phyloP scores from a whole-genome alignment of 2,329 filamentous ascomycete species.

The Aspergillus tanneri region DNA sequence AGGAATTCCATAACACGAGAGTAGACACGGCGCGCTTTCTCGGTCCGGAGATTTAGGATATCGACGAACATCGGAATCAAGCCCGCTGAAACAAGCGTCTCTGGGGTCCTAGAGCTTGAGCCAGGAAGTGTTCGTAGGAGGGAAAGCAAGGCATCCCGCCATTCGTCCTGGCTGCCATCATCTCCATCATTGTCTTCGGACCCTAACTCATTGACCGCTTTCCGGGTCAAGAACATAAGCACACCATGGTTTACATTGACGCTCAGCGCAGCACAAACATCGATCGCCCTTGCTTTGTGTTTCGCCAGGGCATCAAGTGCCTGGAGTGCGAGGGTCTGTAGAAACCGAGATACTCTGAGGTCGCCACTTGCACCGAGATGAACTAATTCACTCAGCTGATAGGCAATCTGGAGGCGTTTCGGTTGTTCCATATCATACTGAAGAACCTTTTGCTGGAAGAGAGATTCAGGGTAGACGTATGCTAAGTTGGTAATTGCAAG shows the following conservation, averaged over 20 bases:
- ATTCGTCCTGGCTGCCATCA: slow-evolving; percentile 73
- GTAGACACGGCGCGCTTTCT: slow-evolving; percentile 78
- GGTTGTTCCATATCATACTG: slow-evolving; percentile 88
- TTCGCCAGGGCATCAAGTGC: slow-evolving; percentile 82
- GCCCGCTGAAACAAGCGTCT: slow-evolving; percentile 83
- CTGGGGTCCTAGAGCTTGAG: slow-evolving; percentile 67
- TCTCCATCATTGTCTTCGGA: slow-evolving; percentile 58
- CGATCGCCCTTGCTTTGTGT: slow-evolving; percentile 71
- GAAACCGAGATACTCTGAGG: slow-evolving; percentile 65
- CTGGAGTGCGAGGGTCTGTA: slow-evolving; percentile 79
- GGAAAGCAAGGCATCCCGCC: slow-evolving; percentile 87
- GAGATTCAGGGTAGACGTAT: slow-evolving; percentile 78
- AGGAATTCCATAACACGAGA: slow-evolving; percentile 82
- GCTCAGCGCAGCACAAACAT: slow-evolving; percentile 87
- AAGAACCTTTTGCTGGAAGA: slow-evolving; percentile 82
- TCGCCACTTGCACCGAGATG: slow-evolving; percentile 74
- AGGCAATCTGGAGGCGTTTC: slow-evolving; percentile 81
- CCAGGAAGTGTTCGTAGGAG: slow-evolving; percentile 78
- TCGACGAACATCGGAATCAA: slow-evolving; percentile 88
- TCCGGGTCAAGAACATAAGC: slow-evolving; percentile 86
- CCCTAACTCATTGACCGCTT: slow-evolving; percentile 80
- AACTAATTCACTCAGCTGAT: slow-evolving; percentile 88
- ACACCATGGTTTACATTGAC: slow-evolving; percentile 96
- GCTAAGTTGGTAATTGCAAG: slow-evolving; percentile 87
- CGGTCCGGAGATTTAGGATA: slow-evolving; percentile 77